A percentile compares a stretch with the other conserved stretches of the same genome.
phyloP scores from a whole-genome alignment of 176 grass and related monocot species.

The Leersia perrieri region DNA sequence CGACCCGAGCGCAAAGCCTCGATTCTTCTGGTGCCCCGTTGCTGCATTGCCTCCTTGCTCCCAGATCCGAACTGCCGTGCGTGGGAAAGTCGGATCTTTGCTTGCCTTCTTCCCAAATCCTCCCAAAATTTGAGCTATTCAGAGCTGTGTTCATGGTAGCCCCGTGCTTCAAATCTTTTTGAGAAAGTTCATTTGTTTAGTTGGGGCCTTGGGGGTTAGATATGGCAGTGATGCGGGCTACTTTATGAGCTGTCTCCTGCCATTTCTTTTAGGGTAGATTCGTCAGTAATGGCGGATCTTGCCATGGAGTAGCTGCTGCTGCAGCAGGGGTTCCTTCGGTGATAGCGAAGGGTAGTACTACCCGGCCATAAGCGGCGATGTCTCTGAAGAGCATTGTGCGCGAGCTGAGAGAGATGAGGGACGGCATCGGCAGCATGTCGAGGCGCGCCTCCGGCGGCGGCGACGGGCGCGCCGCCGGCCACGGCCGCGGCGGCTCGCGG shows the following conservation, averaged over 20 bases:
- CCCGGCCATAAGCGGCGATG: slow-evolving; percentile 46
- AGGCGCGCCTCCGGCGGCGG: slow-evolving; percentile 47
- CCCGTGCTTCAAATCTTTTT: slow-evolving; percentile 20
- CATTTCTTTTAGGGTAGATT: slow-evolving; percentile 22
- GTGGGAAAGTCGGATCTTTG: slow-evolving; percentile 29
- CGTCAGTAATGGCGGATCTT: slow-evolving; percentile 44
- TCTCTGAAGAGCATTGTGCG: slow-evolving; percentile 83
- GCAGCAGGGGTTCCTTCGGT: slow-evolving; percentile 18
- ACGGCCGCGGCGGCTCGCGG: slow-evolving; percentile 41
- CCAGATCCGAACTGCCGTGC: slow-evolving; percentile 39
- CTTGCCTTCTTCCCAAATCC: slow-evolving; percentile 19
- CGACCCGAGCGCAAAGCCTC: neutral
- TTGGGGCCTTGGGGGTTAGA: neutral
- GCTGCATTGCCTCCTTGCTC: slow-evolving; percentile 40
- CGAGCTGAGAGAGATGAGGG: slow-evolving; percentile 93
- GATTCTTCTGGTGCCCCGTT: neutral
- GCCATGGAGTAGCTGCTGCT: slow-evolving; percentile 34
- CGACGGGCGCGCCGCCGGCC: slow-evolving; percentile 39
- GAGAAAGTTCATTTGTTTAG: slow-evolving; percentile 14
- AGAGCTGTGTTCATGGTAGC: slow-evolving; percentile 23
- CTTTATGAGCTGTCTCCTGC: slow-evolving; percentile 46
- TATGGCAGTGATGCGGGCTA: slow-evolving; percentile 31
- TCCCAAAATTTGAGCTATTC: slow-evolving; percentile 1
- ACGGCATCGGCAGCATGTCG: slow-evolving; percentile 80
- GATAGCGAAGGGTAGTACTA: slow-evolving; percentile 27